Percentiles rank a stretch among this genome's conserved stretches.
These are phyloP conservation scores for Heterobasidion annosum DNA, from an alignment of 1,284 basidiomycete genomes.

Conservation along the genomic window DNA sequence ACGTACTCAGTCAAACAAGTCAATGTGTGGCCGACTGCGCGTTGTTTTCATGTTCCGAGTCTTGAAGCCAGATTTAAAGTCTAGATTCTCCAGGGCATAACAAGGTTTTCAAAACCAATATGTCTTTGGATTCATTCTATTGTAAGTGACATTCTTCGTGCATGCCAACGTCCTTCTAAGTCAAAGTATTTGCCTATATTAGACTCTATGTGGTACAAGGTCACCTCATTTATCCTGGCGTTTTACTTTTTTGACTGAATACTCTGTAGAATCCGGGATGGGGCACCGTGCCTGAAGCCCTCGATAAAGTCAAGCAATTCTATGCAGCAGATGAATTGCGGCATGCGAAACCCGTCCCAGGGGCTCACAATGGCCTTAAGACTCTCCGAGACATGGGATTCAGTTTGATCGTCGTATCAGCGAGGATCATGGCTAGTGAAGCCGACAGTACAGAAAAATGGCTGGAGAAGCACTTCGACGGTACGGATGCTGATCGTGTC, in stretches of 20 bases:
- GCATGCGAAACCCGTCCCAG: conserved; percentile 43
- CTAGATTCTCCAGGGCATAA: conserved; percentile 51
- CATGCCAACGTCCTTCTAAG: conserved; percentile 2
- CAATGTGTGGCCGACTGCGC: conserved; percentile 50
- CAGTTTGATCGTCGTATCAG: conserved; percentile 60
- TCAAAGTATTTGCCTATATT: background rate
- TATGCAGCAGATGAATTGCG: conserved; percentile 40
- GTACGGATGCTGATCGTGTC: conserved; percentile 17
- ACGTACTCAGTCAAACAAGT: conserved; percentile 65
- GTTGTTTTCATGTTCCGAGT: conserved; percentile 16
- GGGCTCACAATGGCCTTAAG: conserved; percentile 47
- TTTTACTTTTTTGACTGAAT: conserved; percentile 2
- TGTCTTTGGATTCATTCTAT: conserved; percentile 32
- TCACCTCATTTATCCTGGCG: background rate
- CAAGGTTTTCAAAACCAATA: conserved; percentile 35
- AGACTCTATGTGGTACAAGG: conserved; percentile 13
- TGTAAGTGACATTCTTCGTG: conserved; percentile 28
- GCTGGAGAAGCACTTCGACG: conserved; percentile 54
- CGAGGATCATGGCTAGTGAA: conserved; percentile 38
- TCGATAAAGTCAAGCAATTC: conserved; percentile 43
- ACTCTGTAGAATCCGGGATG: conserved; percentile 50
- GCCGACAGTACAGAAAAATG: conserved; percentile 53
- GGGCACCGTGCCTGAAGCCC: conserved; percentile 50
- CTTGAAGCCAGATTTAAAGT: background rate
- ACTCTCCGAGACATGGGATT: conserved; percentile 53